A percentile compares a stretch with the other conserved stretches of the same genome.
phyloP scores from a whole-genome alignment of 2,329 filamentous ascomycete species.

The Apiospora sp. region DNA sequence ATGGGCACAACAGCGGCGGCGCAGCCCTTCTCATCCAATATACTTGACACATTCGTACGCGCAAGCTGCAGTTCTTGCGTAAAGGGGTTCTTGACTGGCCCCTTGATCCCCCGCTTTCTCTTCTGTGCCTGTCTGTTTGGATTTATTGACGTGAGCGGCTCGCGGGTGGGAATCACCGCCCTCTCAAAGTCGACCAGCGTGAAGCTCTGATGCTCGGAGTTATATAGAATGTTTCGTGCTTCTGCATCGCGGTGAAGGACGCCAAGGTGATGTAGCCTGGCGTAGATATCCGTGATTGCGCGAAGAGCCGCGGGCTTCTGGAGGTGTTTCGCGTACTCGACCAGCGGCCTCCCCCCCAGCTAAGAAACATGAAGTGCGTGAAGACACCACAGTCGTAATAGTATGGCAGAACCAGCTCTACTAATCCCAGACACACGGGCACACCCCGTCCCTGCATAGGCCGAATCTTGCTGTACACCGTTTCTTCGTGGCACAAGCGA shows the following conservation, averaged over 20 bases:
- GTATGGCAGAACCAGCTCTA: conserved; percentile 41
- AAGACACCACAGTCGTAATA: conserved; percentile 43
- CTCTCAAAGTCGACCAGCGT: conserved; percentile 47
- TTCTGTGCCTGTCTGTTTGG: conserved; percentile 28
- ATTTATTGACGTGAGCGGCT: conserved; percentile 35
- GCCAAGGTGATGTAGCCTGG: conserved; percentile 29
- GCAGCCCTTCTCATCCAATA: neutral
- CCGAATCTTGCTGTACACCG: conserved; percentile 42
- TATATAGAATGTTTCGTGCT: conserved; percentile 43
- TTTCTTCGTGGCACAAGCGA: conserved; percentile 40
- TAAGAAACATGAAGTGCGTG: conserved; percentile 45
- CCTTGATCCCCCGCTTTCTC: neutral
- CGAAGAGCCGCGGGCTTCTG: conserved; percentile 27
- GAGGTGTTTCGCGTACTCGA: conserved; percentile 25
- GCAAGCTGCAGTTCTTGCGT: conserved; percentile 4
- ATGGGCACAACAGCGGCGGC: neutral
- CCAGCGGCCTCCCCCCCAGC: conserved; percentile 43
- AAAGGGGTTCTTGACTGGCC: neutral
- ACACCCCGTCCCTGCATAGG: conserved; percentile 44
- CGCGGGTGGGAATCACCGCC: conserved; percentile 34
- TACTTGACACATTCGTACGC: neutral
- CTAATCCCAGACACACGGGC: conserved; percentile 46
- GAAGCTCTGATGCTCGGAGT: conserved; percentile 31
- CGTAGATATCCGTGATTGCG: conserved; percentile 26
- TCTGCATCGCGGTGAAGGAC: conserved; percentile 42